phyloP scores from a whole-genome alignment of 331 rosid genomes.

The Stylosanthes scabra region DNA sequence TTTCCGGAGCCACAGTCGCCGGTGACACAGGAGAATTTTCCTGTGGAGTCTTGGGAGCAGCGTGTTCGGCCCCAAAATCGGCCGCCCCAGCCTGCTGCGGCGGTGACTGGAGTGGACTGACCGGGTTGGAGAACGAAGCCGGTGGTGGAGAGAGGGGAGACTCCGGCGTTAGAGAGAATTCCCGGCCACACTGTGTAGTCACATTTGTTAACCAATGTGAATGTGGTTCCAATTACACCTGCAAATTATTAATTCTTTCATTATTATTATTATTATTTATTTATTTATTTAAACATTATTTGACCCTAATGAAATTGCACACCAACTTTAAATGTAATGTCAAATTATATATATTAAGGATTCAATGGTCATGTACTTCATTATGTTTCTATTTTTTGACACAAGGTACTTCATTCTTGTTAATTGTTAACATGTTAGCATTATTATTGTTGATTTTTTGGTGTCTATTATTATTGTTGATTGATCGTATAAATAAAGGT shows the following conservation, averaged over 20 bases:
- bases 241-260: slow-evolving; percentile 11
- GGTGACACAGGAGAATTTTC: slow-evolving; percentile 82
- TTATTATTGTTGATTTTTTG: too few species aligned
- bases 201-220: slow-evolving; percentile 78
- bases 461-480: too few species aligned
- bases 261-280: too few species aligned
- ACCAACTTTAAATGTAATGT: too few species aligned
- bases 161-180: slow-evolving; percentile 77
- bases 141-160: slow-evolving; percentile 64
- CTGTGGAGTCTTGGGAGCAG: slow-evolving; percentile 72
- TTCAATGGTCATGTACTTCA: too few species aligned
- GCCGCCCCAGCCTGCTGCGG: slow-evolving; percentile 81
- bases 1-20: slow-evolving; percentile 84
- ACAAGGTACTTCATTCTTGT: too few species aligned
- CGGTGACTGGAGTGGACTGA: slow-evolving; percentile 53
- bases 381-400: too few species aligned
- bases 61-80: slow-evolving; percentile 90
- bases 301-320: too few species aligned
- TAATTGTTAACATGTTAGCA: too few species aligned
- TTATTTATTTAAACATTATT: too few species aligned
- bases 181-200: slow-evolving; percentile 93
- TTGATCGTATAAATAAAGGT: too few species aligned
- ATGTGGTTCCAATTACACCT: slow-evolving; percentile 78
- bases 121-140: slow-evolving; percentile 73
- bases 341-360: too few species aligned